Evolutionary conservation across 2,329 filamentous ascomycete species (phyloP), one percentile per base, ranked within the genome.

Genomic region (Colletotrichum shisoi): DNA sequence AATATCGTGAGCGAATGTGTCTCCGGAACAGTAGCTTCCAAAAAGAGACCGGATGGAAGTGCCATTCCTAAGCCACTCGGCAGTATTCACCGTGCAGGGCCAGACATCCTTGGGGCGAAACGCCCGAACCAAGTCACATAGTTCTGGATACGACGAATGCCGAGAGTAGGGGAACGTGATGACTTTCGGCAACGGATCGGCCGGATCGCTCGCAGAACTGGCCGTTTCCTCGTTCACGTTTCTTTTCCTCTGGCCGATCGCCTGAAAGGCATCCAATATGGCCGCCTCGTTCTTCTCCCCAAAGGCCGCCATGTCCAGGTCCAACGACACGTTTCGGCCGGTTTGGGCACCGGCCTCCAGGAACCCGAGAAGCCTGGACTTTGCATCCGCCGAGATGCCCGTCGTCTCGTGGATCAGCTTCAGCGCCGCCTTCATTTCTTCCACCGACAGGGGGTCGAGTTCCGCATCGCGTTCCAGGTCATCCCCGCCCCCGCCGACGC

Each of bases 61-160:
- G 1, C 63, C 76, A 73, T 88, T 81, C 34, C 80, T 79, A 3
- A 79, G 63, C 93, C 93, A 97, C 1, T 79, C 79, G 0, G 76
- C 72, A 17, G 84, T 77, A 68, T 92, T 84, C 1, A 90, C 87
- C 0, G 93, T 96, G 73, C 93, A 97, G 0, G 94, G 93, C 81
- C 90, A 91, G 2, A 97, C 81, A 72, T 97, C 93, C 52, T 79
- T 86, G 0, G 93, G 93, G 34, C 80, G 85, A 71, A 97, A 91
- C 0, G 83, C 81, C 3, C 81, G 75, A 1, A 97, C 82, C 0
- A 97, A 79, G 60, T 87, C 79, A 70, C 92, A 90, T 3, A 96
- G 84, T 75, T 97, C 94, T 0, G 82, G 80, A 68, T 95, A 94
- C 0, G 92, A 96, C 0, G 94, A 96, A 76, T 98, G 94, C 1